Percentiles rank a stretch among this genome's conserved stretches.
Conservation (phyloP, 192 early-diverging fungal species). For the Cetraspora pellucida region DNA sequence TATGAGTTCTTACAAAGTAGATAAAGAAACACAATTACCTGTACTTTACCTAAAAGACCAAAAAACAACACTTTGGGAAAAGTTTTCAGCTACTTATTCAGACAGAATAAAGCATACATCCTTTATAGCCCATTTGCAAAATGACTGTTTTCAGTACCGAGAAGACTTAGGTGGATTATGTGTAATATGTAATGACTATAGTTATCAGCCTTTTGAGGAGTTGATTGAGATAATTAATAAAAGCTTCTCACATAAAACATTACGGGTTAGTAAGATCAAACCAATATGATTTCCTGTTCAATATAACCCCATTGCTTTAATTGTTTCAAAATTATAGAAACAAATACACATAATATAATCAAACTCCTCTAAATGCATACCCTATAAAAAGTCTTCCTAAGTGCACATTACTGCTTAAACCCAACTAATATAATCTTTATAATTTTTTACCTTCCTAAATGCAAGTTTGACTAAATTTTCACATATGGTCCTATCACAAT, state of each 20-base stretch:
- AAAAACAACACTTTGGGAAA: neutral
- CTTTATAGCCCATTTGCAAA: neutral
- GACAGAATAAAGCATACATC: neutral
- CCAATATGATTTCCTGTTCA: neutral
- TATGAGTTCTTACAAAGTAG: slow-evolving; percentile 1
- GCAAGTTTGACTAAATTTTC: too few relatives aligned
- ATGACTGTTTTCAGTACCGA: neutral
- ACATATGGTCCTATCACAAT: too few relatives aligned
- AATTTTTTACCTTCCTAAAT: too few relatives aligned
- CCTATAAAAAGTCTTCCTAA: too few relatives aligned
- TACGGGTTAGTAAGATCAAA: neutral
- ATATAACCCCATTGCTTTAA: too few relatives aligned
- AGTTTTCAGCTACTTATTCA: neutral
- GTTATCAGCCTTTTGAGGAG: neutral
- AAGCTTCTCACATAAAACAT: neutral
- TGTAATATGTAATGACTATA: slow-evolving; percentile 7
- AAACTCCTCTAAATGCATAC: too few relatives aligned
- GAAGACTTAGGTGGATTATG: slow-evolving; percentile 5
- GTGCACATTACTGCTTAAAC: too few relatives aligned
- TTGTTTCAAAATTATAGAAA: too few relatives aligned
- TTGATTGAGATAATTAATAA: neutral
- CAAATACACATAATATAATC: too few relatives aligned
- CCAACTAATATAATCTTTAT: too few relatives aligned
- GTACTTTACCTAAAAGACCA: neutral
- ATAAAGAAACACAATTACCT: neutral